These are phyloP conservation scores for Chalciporus sp. DNA, from an alignment of 1,284 basidiomycete species.

Conservation along the genomic window DNA sequence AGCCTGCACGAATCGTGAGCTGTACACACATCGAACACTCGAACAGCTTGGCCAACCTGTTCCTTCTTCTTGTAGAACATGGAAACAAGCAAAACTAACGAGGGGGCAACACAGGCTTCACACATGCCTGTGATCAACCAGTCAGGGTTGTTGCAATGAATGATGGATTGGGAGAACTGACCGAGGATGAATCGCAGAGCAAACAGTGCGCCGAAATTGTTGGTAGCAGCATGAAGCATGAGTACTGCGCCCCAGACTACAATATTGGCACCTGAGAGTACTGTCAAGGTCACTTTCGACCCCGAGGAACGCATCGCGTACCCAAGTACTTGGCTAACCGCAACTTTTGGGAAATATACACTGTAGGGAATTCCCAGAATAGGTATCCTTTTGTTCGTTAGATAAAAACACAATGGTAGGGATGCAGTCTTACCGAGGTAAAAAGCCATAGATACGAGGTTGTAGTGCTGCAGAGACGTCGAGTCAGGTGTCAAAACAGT, in stretches of 20 bases:
- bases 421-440: conserved; percentile 21
- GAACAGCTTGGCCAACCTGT: conserved; percentile 40
- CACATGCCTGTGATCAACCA: conserved; percentile 53
- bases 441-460: conserved; percentile 66
- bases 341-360: conserved; percentile 66
- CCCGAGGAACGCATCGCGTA: conserved; percentile 22
- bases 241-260: conserved; percentile 62
- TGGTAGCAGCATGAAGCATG: conserved; percentile 60
- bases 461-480: conserved; percentile 48
- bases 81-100: conserved; percentile 62
- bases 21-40: no score
- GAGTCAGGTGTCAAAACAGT: conserved; percentile 8
- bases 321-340: conserved; percentile 67
- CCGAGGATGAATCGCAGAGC: conserved; percentile 63
- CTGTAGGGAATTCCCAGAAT: conserved; percentile 67
- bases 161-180: conserved; percentile 20
- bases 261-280: conserved; percentile 53
- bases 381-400: conserved; percentile 48
- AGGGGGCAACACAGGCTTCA: conserved; percentile 65
- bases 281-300: background rate
- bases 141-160: background rate
- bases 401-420: background rate
- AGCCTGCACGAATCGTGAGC: no score
- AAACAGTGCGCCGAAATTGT: conserved; percentile 63
- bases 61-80: conserved; percentile 76